Evolutionary conservation across 257 asterid genomes (phyloP), one percentile per base, ranked within the genome.

Genomic region (Nicotiana noctiflora): DNA sequence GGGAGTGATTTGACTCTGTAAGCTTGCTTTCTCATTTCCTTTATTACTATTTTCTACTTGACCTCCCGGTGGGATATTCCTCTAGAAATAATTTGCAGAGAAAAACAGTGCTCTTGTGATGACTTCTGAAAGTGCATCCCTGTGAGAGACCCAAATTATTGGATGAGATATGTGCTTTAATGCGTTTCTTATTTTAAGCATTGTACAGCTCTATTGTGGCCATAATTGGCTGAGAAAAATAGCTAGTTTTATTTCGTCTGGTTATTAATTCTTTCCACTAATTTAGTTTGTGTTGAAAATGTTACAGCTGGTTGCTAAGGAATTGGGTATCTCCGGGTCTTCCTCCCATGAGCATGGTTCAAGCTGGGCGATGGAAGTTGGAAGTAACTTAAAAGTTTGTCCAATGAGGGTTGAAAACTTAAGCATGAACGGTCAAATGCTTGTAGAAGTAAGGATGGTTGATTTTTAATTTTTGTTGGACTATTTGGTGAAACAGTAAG

Each of bases 321-420:
- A 92, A 76, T 72, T 86, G 18, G 85, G 91, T 79, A 83, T 85
- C 86, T 87, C 85, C 70, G 89, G 89, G 80, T 85, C 92, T 80
- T 87, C 97, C 76, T 65, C 85, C 81, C 76, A 84, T 57, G 97
- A 93, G 82, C 95, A 89, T 86, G 98, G 98, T 76, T 96, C 99
- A 40, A 96, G 96, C 90, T 96, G 99, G 99, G 97, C 99, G 15
- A 91, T 96, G 87, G 99, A 96, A 90, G 94, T 94, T 83, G 99
- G 99, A 77, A 93, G 84, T 83, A 82, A 87, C 88, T 87, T 86
- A 75, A 90, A 92, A 88, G 90, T 85, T 64, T 93, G 93, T 86
- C 98, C 97, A 3, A 96, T 96, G 85, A 88, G 90, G 9, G 98
- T 96, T 77, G 99, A 96, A 86, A 96, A 96, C 79, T 82, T 91